These are phyloP conservation scores for Fraxinus nigra DNA, from an alignment of 305 asterid species.

Conservation along the genomic window DNA sequence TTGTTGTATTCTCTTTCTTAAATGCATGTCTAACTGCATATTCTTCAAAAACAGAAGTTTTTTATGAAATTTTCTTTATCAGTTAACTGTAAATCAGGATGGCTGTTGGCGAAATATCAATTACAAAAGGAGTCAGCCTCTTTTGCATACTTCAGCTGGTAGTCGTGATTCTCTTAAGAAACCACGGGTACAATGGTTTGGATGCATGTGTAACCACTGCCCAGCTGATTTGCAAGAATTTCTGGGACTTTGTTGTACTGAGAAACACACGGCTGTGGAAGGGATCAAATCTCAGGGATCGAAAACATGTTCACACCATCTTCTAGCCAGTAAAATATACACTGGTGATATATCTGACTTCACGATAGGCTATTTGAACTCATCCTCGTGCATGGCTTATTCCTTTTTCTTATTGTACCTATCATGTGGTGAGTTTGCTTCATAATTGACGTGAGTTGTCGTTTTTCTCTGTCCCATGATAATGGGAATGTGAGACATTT, in stretches of 20 bases:
- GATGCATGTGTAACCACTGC: neutral
- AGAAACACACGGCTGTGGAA: neutral
- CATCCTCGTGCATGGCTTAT: neutral
- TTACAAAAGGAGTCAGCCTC: neutral
- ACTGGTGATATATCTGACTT: conserved; percentile 18
- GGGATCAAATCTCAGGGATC: conserved; percentile 10
- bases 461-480: neutral
- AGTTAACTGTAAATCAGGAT: conserved; percentile 36
- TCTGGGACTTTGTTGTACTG: neutral
- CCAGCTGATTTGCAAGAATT: neutral
- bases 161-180: neutral
- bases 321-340: conserved; percentile 15
- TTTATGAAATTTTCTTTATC: conserved; percentile 13
- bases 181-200: neutral
- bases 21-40: conserved; percentile 11
- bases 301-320: conserved; percentile 8
- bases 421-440: neutral
- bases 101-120: neutral
- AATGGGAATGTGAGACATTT: neutral
- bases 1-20: conserved; percentile 1
- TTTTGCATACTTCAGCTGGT: neutral
- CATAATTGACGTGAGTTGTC: neutral
- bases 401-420: neutral
- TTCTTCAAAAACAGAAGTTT: conserved; percentile 1
- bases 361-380: conserved; percentile 23